These are phyloP conservation scores for carrot (Daucus carota) DNA, from an alignment of 129 eudicot species.

Conservation along the genomic window DH1_v3.0 NC_030381.2:55585001-55585500, in stretches of 20 bases:
- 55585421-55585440: neutral
- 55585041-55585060: too few species aligned
- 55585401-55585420: neutral
- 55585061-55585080: neutral
- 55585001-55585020: too few species aligned
- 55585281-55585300: neutral
- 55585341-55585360: neutral
- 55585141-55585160: neutral
- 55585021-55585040: too few species aligned
- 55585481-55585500: neutral
- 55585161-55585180: neutral
- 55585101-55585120: neutral
- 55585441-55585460: neutral
- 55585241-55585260: neutral
- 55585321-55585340: neutral
- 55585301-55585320: neutral
- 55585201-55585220: neutral
- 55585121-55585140: neutral
- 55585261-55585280: neutral
- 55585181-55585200: neutral
- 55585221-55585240: neutral
- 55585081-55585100: neutral
- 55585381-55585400: neutral
- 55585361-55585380: neutral
- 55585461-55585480: neutral